phyloP scores from a whole-genome alignment of 2,329 filamentous ascomycete species.

The Fusarium haematococcum region DNA sequence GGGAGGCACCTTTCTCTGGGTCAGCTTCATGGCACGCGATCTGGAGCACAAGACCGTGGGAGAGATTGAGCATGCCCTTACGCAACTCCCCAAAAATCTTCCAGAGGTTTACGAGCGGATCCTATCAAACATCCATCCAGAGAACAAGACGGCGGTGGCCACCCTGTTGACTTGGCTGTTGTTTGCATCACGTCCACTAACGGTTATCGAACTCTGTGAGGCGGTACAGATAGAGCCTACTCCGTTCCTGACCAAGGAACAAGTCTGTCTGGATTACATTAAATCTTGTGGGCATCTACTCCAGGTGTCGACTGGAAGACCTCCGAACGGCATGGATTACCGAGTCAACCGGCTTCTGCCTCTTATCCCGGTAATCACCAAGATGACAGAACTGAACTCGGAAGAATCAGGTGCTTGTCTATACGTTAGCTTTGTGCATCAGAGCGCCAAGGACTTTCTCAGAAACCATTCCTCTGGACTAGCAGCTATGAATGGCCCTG shows the following conservation, averaged over 20 bases:
- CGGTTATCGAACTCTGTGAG: not conserved
- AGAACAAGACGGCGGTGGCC: not conserved
- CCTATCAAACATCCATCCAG: not conserved
- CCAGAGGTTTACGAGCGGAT: not conserved
- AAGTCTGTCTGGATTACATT: not conserved
- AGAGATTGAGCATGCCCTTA: conserved; percentile 9
- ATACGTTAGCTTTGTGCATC: not conserved
- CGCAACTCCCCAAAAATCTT: not conserved
- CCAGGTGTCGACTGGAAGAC: not conserved
- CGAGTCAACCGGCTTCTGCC: not conserved
- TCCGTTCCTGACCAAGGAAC: not conserved
- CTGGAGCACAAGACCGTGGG: not conserved
- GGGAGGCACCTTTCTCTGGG: conserved; percentile 23
- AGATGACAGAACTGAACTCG: not conserved
- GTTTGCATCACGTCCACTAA: not conserved
- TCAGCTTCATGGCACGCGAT: conserved; percentile 19
- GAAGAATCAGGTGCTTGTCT: not conserved
- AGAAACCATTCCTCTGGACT: not conserved
- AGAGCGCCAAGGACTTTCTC: conserved; percentile 17
- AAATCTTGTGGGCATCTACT: conserved; percentile 3
- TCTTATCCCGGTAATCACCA: not conserved
- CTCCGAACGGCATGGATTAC: not conserved
- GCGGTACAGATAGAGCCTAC: not conserved
- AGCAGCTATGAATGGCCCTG: accelerated
- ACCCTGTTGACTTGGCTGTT: conserved; percentile 6